These are phyloP conservation scores for Eutypella sp. DNA, from an alignment of 2,329 filamentous ascomycete genomes.

Conservation along the genomic window DNA sequence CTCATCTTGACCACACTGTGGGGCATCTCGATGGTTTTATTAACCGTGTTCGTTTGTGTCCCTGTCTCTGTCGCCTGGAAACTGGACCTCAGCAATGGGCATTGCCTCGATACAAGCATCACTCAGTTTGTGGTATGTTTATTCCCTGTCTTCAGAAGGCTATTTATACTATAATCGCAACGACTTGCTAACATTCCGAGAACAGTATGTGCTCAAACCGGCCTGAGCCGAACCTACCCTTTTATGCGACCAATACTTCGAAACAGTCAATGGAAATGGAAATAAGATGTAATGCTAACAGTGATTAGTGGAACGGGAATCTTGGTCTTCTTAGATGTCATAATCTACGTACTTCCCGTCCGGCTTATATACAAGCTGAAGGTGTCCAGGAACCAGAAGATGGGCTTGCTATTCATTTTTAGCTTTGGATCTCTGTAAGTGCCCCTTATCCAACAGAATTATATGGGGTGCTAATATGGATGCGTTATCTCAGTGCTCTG, in stretches of 20 bases:
- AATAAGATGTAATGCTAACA: neutral
- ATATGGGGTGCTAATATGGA: too few species aligned
- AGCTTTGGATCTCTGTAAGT: slow-evolving; percentile 30
- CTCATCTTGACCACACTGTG: too few species aligned
- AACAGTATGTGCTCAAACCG: neutral
- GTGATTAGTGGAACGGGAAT: slow-evolving; percentile 12
- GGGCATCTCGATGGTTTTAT: neutral
- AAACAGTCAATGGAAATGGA: too few species aligned
- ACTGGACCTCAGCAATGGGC: neutral
- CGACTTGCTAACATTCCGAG: neutral
- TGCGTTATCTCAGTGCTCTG: neutral
- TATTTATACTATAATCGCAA: neutral
- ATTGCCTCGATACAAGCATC: neutral
- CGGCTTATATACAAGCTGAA: slow-evolving; percentile 27
- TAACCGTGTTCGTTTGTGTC: neutral
- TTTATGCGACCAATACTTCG: too few species aligned
- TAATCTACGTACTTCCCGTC: slow-evolving; percentile 22
- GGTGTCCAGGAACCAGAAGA: slow-evolving; percentile 34
- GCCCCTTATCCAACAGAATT: neutral
- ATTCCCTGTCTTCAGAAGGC: neutral
- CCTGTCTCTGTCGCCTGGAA: neutral
- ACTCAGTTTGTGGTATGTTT: neutral
- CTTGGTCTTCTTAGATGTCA: slow-evolving; percentile 26
- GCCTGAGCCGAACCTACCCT: too few species aligned
- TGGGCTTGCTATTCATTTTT: slow-evolving; percentile 35